Base-by-base conservation (phyloP, 768 basidiomycete species). In the Polyporus arcularius region DNA sequence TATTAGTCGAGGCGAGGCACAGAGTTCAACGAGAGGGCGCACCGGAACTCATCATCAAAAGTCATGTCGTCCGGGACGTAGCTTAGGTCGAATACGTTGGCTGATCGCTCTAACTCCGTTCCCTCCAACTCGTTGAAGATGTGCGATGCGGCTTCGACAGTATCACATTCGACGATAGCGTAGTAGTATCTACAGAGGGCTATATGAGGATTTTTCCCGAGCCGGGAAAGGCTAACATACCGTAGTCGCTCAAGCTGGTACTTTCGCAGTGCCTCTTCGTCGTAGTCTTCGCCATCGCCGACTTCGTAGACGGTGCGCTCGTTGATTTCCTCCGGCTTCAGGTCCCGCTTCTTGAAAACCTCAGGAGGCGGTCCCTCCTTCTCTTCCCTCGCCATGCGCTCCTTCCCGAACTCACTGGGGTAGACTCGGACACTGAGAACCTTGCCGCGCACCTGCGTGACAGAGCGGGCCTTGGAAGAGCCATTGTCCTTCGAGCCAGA, bases 31-130 rank as follows among this genome's bases (percentile, higher is more conserved):
- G n/a, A 43, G 8, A 26, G 47, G 15, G 67, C 76, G 55, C 68
- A 93, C 94, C 90, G 80, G 66, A 79, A 84, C 58, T 90, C 86
- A 15, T 84, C 83, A 18, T 89, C 90, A 68, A 98, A 97, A 2
- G 78, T 78, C 94, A 96, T 95, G 26, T 82, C 89, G 32, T 94
- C 87, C 0, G 94, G 93, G 11, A 96, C 94, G 73, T 90, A 98
- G 72, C 96, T 97, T 38, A 99, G 75, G 71, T 99, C 92, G 61
- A 99, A 89, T 7, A 98, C 83, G 71, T 99, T 99, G 3, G 97
- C 96, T 1, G 96, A 97, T 32, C 94, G 87, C 73, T 98, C 97
- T 15, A 98, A 83, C 72, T 99, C 97, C 2, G 96, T 92, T 15
- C 94, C 95, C 65, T 98, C 92, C 28, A 98, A 82, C 71, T 98